These are phyloP conservation scores for Gastrolobium bilobum DNA, from an alignment of 306 rosid species.

Conservation along the genomic window DNA sequence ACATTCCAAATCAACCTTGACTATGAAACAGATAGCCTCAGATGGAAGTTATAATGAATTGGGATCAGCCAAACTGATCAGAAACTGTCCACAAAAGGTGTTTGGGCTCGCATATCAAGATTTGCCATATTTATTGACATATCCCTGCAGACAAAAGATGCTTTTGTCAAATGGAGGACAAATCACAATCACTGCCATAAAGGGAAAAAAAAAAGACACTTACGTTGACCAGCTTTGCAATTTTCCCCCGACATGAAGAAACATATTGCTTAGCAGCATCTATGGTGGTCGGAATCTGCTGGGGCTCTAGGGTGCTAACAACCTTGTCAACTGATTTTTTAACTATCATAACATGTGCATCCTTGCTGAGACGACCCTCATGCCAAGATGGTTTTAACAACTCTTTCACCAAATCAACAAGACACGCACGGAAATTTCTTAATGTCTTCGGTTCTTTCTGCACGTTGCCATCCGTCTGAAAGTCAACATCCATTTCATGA, in stretches of 20 bases:
- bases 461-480: slow-evolving; percentile 53
- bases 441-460: slow-evolving; percentile 68
- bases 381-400: slow-evolving; percentile 93
- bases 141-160: slow-evolving; percentile 83
- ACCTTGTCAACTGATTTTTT: slow-evolving; percentile 89
- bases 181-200: slow-evolving; percentile 40
- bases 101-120: slow-evolving; percentile 63
- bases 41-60: slow-evolving; percentile 52
- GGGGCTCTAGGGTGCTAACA: slow-evolving; percentile 75
- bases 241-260: slow-evolving; percentile 70
- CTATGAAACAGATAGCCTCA: slow-evolving; percentile 53
- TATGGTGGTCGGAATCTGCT: slow-evolving; percentile 71
- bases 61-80: slow-evolving; percentile 52
- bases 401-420: slow-evolving; percentile 86
- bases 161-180: slow-evolving; percentile 54
- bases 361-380: slow-evolving; percentile 86
- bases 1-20: slow-evolving; percentile 50
- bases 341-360: slow-evolving; percentile 78
- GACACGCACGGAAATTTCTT: slow-evolving; percentile 71
- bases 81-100: slow-evolving; percentile 66
- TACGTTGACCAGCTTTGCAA: slow-evolving; percentile 87
- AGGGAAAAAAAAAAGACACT: slow-evolving; percentile 41
- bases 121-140: slow-evolving; percentile 86
- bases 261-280: slow-evolving; percentile 76
- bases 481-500: slow-evolving; percentile 63